Base-by-base conservation (phyloP, 257 asterid genomes). In the Nyctanthes arbortristis region DNA sequence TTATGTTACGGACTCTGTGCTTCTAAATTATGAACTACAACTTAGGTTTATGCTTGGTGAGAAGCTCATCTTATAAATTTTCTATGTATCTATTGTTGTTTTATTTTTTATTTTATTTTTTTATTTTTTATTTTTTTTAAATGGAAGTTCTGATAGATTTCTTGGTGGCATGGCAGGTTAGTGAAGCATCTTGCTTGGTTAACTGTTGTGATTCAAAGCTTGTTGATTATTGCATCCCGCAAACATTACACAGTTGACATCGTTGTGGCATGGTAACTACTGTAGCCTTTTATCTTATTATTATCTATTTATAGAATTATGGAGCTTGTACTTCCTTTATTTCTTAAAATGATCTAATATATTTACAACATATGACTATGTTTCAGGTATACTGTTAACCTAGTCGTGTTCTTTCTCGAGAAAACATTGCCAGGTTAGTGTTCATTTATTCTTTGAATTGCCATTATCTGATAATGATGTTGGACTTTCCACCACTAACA, bases 221-320 rank as follows among this genome's bases (percentile, higher is more conserved):
- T 93, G 66, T 89, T 90, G 89, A 93, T 93, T 8, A 77, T 93
- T 33, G 97, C 97, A 1, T 93, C 98, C 3, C 96, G 96, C 61
- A 93, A 93, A 77, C 98, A 93, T 80, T 93, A 91, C 84, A 87
- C 96, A 0, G 98, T 93, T 13, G 98, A 93, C 63, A 91, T 93
- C 0, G 85, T 93, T 2, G 98, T 93, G 69, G 98, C 97, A 72
- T 93, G 98, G 98, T 92, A 85, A 79, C 49, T 28, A 13, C n/a
- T n/a, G n/a, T n/a, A n/a, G n/a, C n/a, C n/a, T 24, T 14, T 68
- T 14, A 22, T 49, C 7, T 63, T 55, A 49, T 24, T 20, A 39
- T 35, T 40, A 69, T 58, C 20, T 16, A 43, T 58, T 34, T 61
- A n/a, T n/a, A n/a, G n/a, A n/a, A n/a, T n/a, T n/a, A n/a, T 29